Conservation (phyloP, 495 filamentous ascomycete genomes). For the Articulospora tetracladia region DNA sequence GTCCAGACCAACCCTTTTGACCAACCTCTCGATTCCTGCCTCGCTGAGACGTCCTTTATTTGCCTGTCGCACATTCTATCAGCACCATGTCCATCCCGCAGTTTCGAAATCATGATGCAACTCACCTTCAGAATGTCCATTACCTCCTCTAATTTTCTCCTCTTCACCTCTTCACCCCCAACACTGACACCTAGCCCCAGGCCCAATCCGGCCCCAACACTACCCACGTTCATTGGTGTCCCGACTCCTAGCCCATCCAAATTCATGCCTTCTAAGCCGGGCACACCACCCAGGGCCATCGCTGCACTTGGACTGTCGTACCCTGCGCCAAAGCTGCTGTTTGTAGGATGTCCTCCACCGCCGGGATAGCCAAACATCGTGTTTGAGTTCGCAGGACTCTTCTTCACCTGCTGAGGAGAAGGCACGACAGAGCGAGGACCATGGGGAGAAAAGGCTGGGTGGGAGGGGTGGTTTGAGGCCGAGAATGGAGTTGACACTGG, state of each 20-base stretch:
- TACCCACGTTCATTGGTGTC: conserved; percentile 1
- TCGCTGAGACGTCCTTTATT: conserved; percentile 64
- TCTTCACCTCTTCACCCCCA: conserved; percentile 54
- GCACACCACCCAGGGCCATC: conserved; percentile 39
- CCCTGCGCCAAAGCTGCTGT: conserved; percentile 29
- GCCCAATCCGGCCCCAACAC: conserved; percentile 25
- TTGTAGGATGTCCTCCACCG: conserved; percentile 26
- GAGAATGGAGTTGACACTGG: conserved; percentile 55
- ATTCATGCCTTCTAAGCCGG: conserved; percentile 40
- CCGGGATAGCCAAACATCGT: conserved; percentile 31
- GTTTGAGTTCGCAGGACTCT: conserved; percentile 42
- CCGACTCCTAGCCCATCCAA: conserved; percentile 30
- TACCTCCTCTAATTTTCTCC: conserved; percentile 49
- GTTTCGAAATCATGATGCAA: too few species aligned
- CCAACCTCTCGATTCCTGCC: conserved; percentile 75
- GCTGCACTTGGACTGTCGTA: conserved; percentile 52
- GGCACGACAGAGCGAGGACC: conserved; percentile 36
- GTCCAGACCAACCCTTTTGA: conserved; percentile 66
- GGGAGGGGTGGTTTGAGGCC: conserved; percentile 27
- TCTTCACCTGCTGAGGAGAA: conserved; percentile 52
- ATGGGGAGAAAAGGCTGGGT: conserved; percentile 46
- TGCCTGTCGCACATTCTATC: too few species aligned
- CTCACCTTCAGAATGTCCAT: conserved; percentile 43
- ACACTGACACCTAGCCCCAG: conserved; percentile 8
- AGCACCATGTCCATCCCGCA: too few species aligned